phyloP scores from a whole-genome alignment of 345 rosid species.

The Syzygium oleosum region DNA sequence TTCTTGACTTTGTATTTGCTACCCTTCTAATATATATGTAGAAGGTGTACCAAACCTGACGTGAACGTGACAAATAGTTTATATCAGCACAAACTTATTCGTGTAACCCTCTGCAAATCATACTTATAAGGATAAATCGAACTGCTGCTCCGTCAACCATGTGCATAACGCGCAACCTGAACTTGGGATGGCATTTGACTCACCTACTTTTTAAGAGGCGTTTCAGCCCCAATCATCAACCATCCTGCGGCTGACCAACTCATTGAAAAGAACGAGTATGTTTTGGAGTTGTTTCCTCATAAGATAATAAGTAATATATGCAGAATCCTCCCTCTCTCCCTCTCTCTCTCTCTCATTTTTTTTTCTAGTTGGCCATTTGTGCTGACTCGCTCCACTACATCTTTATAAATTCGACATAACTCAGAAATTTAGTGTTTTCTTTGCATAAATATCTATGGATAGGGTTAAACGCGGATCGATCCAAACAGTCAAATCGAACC shows the following conservation, averaged over 20 bases:
- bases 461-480: too few relatives aligned
- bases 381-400: neutral
- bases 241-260: neutral
- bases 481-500: neutral
- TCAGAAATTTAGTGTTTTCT: neutral
- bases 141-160: neutral
- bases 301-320: neutral
- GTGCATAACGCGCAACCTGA: neutral
- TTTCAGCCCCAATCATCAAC: neutral
- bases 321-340: neutral
- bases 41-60: neutral
- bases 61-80: neutral
- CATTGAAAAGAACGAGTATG: neutral
- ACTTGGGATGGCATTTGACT: neutral
- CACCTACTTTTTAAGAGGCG: neutral
- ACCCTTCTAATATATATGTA: neutral
- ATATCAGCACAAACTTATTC: neutral
- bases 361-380: neutral
- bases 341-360: neutral
- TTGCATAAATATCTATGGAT: neutral
- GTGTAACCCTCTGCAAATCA: neutral
- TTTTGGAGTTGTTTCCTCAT: neutral
- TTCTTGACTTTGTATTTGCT: neutral
- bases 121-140: neutral
- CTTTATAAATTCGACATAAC: neutral